Evolutionary conservation across 208 protist genomes (phyloP).

Genomic region (Vickermania spadyakhi): DNA sequence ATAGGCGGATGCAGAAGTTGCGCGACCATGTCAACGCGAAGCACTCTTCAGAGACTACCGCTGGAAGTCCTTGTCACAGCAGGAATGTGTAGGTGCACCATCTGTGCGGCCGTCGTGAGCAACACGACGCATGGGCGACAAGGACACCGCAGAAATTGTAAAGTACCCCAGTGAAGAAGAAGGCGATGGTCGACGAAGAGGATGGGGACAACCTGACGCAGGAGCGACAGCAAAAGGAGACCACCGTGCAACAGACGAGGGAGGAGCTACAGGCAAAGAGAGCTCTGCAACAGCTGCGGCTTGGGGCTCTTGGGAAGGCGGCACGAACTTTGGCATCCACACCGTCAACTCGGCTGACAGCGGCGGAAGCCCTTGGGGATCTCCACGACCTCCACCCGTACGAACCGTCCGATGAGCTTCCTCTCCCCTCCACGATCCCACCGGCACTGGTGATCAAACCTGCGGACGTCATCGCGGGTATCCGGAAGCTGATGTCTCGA

Average conservation of each 20-base stretch:
- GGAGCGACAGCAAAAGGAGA: neutral
- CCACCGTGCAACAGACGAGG: neutral
- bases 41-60: neutral
- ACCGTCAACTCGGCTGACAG: neutral
- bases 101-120: neutral
- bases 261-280: neutral
- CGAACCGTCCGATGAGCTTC: neutral
- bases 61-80: neutral
- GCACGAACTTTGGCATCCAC: neutral
- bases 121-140: neutral
- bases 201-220: neutral
- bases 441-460: neutral
- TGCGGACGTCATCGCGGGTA: neutral
- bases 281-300: neutral
- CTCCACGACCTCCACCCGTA: neutral
- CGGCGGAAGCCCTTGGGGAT: neutral
- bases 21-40: neutral
- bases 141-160: neutral
- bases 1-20: neutral
- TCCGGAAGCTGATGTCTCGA: neutral
- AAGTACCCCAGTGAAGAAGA: neutral
- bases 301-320: neutral
- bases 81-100: neutral
- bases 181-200: no score
- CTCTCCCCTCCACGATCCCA: neutral